phyloP scores from a whole-genome alignment of 73 alveolate genomes.

The Blepharisma stoltei region DNA sequence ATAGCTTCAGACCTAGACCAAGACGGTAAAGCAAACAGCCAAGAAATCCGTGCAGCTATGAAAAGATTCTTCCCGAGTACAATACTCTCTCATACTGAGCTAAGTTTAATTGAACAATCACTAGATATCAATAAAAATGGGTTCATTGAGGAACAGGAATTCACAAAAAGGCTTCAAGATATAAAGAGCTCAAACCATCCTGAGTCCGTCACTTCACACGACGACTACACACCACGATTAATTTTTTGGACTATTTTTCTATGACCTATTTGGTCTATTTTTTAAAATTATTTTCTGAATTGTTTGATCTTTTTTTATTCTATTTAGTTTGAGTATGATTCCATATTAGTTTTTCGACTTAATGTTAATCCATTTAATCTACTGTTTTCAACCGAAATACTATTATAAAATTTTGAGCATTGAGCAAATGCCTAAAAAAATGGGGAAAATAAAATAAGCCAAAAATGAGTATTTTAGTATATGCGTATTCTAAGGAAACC shows the following conservation, averaged over 20 bases:
- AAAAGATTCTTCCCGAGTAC: not conserved
- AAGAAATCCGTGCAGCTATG: not conserved
- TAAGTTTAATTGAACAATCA: not conserved
- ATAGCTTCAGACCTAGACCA: not conserved
- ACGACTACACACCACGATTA: not conserved
- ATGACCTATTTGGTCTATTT: not conserved
- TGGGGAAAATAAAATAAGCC: too few species aligned
- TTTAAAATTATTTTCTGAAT: not conserved
- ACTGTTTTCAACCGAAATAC: too few species aligned
- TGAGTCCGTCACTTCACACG: not conserved
- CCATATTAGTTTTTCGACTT: too few species aligned
- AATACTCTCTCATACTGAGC: not conserved
- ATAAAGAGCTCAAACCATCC: not conserved
- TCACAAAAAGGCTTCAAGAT: conserved; percentile 32
- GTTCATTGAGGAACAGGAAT: conserved; percentile 44
- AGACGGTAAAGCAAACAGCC: not conserved
- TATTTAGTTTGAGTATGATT: too few species aligned
- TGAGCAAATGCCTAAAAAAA: too few species aligned
- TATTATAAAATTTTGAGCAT: too few species aligned
- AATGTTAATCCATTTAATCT: too few species aligned
- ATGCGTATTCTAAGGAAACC: too few species aligned
- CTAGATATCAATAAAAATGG: conserved; percentile 48
- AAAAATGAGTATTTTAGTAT: too few species aligned
- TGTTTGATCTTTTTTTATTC: too few species aligned
- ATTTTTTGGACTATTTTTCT: not conserved